A percentile compares a stretch with the other conserved stretches of the same genome.
Conservation (phyloP, 2,329 filamentous ascomycete species). For the Colletotrichum sp. region DNA sequence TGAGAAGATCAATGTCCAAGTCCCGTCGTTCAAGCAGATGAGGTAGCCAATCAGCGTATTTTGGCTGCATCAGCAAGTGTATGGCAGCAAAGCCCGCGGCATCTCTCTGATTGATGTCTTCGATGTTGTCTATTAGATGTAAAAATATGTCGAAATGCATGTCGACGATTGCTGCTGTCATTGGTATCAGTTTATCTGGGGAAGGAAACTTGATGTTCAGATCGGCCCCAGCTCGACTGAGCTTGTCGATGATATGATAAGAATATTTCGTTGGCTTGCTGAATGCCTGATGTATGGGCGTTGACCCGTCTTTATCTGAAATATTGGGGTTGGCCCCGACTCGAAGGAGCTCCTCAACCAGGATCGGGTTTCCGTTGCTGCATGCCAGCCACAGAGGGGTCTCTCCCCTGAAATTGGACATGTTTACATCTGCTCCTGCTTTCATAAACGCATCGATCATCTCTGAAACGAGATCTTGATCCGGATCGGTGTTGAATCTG, state of each 20-base stretch:
- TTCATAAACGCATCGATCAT: slow-evolving; percentile 15
- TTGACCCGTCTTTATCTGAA: slow-evolving; percentile 2
- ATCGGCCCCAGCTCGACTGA: not conserved
- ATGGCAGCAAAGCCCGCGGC: slow-evolving; percentile 18
- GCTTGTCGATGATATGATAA: not conserved
- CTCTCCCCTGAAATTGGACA: slow-evolving; percentile 6
- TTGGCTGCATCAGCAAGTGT: slow-evolving; percentile 20
- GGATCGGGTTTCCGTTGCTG: not conserved
- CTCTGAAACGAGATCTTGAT: not conserved
- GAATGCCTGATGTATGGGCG: slow-evolving; percentile 5
- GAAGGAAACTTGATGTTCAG: not conserved
- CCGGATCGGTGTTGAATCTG: not conserved
- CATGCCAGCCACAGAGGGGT: slow-evolving; percentile 20
- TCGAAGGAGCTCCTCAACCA: slow-evolving; percentile 19
- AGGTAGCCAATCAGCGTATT: slow-evolving; percentile 14
- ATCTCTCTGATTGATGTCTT: slow-evolving; percentile 15
- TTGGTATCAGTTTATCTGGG: not conserved
- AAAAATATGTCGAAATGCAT: slow-evolving; percentile 22
- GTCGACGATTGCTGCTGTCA: slow-evolving; percentile 16
- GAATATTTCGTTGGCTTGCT: not conserved
- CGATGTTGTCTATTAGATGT: not conserved
- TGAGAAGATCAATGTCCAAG: slow-evolving; percentile 3
- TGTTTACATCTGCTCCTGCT: slow-evolving; percentile 19
- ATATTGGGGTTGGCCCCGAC: slow-evolving; percentile 20
- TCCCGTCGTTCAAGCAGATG: not conserved